These are phyloP conservation scores for Schizochytrium sp. DNA, from an alignment of 108 stramenopile genomes.

Conservation along the genomic window DNA sequence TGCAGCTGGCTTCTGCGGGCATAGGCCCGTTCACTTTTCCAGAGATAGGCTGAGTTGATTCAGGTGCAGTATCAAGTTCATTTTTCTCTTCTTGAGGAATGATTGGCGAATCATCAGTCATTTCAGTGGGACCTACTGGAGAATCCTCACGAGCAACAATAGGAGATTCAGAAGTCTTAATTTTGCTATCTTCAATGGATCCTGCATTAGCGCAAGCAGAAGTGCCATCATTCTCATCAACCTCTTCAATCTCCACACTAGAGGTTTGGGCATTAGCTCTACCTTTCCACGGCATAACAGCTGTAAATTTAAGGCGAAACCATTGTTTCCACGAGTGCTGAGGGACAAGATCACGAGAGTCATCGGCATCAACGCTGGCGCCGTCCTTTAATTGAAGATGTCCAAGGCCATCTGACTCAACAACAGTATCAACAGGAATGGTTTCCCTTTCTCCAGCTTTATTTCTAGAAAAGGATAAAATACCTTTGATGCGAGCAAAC, in stretches of 20 bases:
- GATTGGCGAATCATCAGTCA: no score
- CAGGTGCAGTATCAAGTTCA: no score
- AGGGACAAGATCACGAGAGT: background rate
- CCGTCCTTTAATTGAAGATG: slow-evolving; percentile 10
- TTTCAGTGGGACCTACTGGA: no score
- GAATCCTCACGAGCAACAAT: no score
- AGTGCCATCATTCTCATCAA: background rate
- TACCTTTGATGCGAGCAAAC: slow-evolving; percentile 26
- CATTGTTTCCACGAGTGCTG: slow-evolving; percentile 39
- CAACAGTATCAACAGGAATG: background rate
- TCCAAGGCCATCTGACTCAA: slow-evolving; percentile 9
- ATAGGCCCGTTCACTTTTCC: no score
- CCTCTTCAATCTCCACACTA: background rate
- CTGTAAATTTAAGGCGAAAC: slow-evolving; percentile 21
- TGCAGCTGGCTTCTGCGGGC: no score
- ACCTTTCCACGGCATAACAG: slow-evolving; percentile 7
- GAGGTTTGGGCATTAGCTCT: background rate
- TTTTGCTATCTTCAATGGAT: no score
- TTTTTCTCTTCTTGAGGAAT: no score
- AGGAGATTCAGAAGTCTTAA: no score
- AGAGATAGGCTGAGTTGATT: no score
- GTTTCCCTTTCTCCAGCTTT: background rate
- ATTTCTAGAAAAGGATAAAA: background rate
- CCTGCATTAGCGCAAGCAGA: no score
- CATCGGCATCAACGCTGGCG: background rate